Evolutionary conservation across 2,329 filamentous ascomycete genomes (phyloP).

Genomic region (Ophiostoma piceae): DNA sequence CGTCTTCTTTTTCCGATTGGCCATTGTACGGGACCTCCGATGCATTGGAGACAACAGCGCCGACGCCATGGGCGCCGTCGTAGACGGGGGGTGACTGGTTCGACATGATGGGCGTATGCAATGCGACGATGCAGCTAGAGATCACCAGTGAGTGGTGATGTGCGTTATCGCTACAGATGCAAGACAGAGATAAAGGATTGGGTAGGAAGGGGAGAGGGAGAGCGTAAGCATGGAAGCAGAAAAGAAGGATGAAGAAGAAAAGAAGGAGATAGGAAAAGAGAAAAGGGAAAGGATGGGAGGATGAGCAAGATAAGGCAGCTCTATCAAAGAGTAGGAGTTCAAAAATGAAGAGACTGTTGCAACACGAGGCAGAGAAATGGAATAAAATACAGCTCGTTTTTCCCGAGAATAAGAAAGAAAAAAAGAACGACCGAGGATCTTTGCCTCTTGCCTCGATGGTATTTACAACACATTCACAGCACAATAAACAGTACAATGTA

Average conservation of each 20-base stretch:
- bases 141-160: not conserved
- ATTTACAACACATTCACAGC: not conserved
- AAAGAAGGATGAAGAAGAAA: conserved; percentile 9
- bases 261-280: not conserved
- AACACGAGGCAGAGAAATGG: not conserved
- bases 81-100: not conserved
- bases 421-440: not conserved
- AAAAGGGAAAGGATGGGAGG: not conserved
- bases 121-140: not conserved
- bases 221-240: not conserved
- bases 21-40: not conserved
- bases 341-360: not conserved
- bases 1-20: not conserved
- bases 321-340: not conserved
- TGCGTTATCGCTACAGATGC: not conserved
- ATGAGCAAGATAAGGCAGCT: not conserved
- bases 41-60: not conserved
- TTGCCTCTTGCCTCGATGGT: not conserved
- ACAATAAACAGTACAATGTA: not conserved
- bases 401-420: not conserved
- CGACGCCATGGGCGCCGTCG: not conserved
- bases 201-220: not conserved
- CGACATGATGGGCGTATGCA: conserved; percentile 10
- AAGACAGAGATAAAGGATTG: not conserved
- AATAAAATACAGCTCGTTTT: not conserved